phyloP scores from a whole-genome alignment of 2,329 filamentous ascomycete species.

The Calonectria hongkongensis region DNA sequence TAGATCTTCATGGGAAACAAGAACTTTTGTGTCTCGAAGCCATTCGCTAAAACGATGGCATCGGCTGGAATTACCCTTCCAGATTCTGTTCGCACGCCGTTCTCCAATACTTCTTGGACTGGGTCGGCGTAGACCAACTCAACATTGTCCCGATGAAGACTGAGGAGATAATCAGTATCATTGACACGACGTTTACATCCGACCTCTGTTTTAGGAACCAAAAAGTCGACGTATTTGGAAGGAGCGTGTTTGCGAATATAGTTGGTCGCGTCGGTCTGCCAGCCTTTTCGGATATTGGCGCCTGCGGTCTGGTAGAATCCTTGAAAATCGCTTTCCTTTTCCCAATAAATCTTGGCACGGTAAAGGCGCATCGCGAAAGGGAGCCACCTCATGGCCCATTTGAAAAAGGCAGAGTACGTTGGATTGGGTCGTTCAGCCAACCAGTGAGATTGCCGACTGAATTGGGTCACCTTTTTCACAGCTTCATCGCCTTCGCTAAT shows the following conservation, averaged over 20 bases:
- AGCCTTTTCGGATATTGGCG: constrained; percentile 41
- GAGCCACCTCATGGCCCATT: constrained; percentile 50
- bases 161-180: constrained; percentile 58
- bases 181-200: constrained; percentile 61
- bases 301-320: constrained; percentile 49
- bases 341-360: constrained; percentile 47
- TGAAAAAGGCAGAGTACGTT: constrained; percentile 49
- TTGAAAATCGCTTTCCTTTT: constrained; percentile 49
- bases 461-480: constrained; percentile 65
- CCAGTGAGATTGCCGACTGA: constrained; percentile 71
- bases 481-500: constrained; percentile 48
- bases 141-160: constrained; percentile 56
- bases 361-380: constrained; percentile 49
- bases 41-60: constrained; percentile 68
- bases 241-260: constrained; percentile 56
- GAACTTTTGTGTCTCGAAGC: constrained; percentile 68
- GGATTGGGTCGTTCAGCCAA: constrained; percentile 56
- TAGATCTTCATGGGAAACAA: constrained; percentile 67
- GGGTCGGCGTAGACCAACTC: constrained; percentile 53
- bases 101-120: constrained; percentile 37
- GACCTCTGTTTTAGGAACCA: constrained; percentile 58
- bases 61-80: constrained; percentile 51
- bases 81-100: constrained; percentile 44
- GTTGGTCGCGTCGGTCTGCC: constrained; percentile 41
- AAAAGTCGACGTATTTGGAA: constrained; percentile 53